Conservation (phyloP, 495 filamentous ascomycete species). For the Neurospora sp. region DNA sequence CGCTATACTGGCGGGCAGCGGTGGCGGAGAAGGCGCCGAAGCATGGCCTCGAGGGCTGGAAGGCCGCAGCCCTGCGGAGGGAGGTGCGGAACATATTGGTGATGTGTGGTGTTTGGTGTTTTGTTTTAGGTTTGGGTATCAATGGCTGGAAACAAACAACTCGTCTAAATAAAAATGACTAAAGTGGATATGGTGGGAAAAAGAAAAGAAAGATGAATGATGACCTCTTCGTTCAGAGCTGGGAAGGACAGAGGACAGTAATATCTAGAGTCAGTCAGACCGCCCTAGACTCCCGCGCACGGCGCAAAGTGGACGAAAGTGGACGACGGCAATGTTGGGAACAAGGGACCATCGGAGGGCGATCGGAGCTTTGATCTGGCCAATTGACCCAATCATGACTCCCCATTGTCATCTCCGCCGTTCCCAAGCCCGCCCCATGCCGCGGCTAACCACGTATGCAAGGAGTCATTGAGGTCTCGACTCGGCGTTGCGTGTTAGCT, state of each 20-base stretch:
- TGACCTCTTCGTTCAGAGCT: neutral
- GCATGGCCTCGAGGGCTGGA: constrained; percentile 14
- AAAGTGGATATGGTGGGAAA: neutral
- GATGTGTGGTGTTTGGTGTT: neutral
- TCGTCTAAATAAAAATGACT: neutral
- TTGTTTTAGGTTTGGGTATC: neutral
- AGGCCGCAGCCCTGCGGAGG: constrained; percentile 9
- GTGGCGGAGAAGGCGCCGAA: neutral
- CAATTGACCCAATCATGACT: constrained; percentile 19
- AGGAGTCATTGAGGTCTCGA: neutral
- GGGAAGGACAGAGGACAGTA: neutral
- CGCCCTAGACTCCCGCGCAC: neutral
- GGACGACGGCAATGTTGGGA: neutral
- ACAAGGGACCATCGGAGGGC: constrained; percentile 15
- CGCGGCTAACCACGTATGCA: neutral
- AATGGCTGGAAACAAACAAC: neutral
- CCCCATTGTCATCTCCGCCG: neutral
- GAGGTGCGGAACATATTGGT: constrained; percentile 4
- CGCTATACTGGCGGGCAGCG: constrained; percentile 46
- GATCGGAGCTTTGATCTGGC: constrained; percentile 19
- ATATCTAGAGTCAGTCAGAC: neutral
- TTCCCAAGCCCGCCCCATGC: neutral
- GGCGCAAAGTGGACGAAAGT: neutral
- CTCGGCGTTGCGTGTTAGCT: neutral
- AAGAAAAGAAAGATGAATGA: neutral